Conservation (phyloP, 371 early-diverging fungal genomes). For the Mucor ambiguus region DNA sequence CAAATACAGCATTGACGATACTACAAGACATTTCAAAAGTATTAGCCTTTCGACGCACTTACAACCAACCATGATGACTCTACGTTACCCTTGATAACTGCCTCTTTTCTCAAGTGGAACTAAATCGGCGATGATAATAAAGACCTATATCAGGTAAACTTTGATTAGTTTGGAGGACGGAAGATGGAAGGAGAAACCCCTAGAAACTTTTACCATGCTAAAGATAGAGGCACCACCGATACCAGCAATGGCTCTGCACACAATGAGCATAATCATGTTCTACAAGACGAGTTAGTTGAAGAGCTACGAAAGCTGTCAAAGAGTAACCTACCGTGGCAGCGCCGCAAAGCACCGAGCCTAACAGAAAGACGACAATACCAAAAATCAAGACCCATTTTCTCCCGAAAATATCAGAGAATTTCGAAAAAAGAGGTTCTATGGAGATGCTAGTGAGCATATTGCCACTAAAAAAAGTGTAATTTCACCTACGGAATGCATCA, state of each 20-base stretch:
- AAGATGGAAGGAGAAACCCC: constrained; percentile 65
- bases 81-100: constrained; percentile 53
- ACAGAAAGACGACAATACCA: constrained; percentile 60
- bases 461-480: constrained; percentile 63
- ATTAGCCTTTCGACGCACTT: neutral
- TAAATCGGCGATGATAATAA: constrained; percentile 67
- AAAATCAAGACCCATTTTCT: constrained; percentile 61
- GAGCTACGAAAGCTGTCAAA: constrained; percentile 39
- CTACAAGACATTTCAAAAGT: constrained; percentile 2
- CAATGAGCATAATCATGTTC: constrained; percentile 66
- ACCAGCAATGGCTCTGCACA: constrained; percentile 62
- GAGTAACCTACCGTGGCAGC: constrained; percentile 36
- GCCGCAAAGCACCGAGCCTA: constrained; percentile 67
- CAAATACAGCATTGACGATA: constrained; percentile 51
- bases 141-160: constrained; percentile 30
- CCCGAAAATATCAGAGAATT: constrained; percentile 78
- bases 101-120: constrained; percentile 59
- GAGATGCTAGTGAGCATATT: constrained; percentile 69
- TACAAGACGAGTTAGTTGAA: constrained; percentile 64
- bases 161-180: constrained; percentile 38
- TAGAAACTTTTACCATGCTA: constrained; percentile 29
- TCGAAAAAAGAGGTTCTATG: constrained; percentile 57
- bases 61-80: too few relatives aligned
- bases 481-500: constrained; percentile 40
- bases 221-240: constrained; percentile 68